Conservation (phyloP, 768 basidiomycete genomes). For the Leccinum boreale region DNA sequence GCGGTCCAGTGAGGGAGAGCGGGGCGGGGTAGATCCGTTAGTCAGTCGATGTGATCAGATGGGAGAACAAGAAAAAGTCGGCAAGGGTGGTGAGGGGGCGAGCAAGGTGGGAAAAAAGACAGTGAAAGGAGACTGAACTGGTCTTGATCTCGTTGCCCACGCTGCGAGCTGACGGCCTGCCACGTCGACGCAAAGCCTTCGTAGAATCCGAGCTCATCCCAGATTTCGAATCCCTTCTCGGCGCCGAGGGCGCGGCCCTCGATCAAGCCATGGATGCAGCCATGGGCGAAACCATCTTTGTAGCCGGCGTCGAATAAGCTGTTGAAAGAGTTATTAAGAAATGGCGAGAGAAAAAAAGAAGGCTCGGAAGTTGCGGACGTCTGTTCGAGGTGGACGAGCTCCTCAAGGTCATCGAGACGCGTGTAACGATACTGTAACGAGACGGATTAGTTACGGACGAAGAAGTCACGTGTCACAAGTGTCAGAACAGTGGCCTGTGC, state of each 20-base stretch:
- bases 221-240: constrained; percentile 91
- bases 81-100: no score
- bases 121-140: constrained; percentile 5
- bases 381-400: constrained; percentile 59
- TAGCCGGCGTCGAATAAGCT: constrained; percentile 85
- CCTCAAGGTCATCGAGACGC: no score
- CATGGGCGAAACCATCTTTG: constrained; percentile 76
- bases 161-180: constrained; percentile 47
- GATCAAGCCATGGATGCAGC: constrained; percentile 83
- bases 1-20: not conserved
- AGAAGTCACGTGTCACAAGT: no score
- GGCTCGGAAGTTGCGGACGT: constrained; percentile 37
- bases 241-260: constrained; percentile 88
- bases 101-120: no score
- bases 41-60: not conserved
- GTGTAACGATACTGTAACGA: no score
- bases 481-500: no score
- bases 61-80: no score
- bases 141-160: constrained; percentile 12
- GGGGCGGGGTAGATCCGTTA: not conserved
- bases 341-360: not conserved
- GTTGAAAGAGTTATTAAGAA: not conserved
- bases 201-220: constrained; percentile 96
- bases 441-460: no score
- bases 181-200: constrained; percentile 80